Percentiles rank a stretch among this genome's conserved stretches.
Evolutionary conservation across 2,329 filamentous ascomycete genomes (phyloP).

Genomic region (Diaporthe sp.): DNA sequence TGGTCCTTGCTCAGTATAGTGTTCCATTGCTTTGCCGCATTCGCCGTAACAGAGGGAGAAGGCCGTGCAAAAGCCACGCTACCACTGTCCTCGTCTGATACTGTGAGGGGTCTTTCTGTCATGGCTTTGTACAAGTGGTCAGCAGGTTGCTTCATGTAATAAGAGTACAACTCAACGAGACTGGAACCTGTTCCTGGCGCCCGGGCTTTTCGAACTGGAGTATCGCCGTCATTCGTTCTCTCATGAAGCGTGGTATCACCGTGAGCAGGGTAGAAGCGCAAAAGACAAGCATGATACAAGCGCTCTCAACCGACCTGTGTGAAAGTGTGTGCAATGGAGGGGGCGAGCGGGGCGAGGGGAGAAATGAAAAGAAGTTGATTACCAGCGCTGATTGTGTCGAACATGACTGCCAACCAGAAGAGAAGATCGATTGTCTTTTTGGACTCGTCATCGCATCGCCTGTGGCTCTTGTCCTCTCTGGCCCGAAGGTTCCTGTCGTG

Average conservation of each 20-base stretch:
- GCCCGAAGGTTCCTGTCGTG: slow-evolving; percentile 11
- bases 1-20: slow-evolving; percentile 30
- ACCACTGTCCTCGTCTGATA: slow-evolving; percentile 51
- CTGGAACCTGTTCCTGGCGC: too few species aligned
- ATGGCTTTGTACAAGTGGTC: slow-evolving; percentile 49
- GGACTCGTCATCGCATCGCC: slow-evolving; percentile 39
- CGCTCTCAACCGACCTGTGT: neutral
- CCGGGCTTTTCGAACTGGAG: neutral
- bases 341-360: neutral
- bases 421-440: slow-evolving; percentile 61
- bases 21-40: slow-evolving; percentile 29
- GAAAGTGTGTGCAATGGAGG: neutral
- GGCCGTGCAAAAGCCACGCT: slow-evolving; percentile 14
- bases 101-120: slow-evolving; percentile 50
- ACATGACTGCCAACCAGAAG: slow-evolving; percentile 59
- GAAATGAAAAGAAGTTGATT: neutral
- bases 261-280: neutral
- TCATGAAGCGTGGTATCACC: neutral
- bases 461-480: neutral
- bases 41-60: neutral
- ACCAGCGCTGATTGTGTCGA: slow-evolving; percentile 35
- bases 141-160: neutral
- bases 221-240: neutral
- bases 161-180: neutral
- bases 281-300: neutral